A percentile compares a stretch with the other conserved stretches of the same genome.
These are phyloP conservation scores for Trypanosoma mega DNA, from an alignment of 208 protist species.

Conservation along the genomic window DNA sequence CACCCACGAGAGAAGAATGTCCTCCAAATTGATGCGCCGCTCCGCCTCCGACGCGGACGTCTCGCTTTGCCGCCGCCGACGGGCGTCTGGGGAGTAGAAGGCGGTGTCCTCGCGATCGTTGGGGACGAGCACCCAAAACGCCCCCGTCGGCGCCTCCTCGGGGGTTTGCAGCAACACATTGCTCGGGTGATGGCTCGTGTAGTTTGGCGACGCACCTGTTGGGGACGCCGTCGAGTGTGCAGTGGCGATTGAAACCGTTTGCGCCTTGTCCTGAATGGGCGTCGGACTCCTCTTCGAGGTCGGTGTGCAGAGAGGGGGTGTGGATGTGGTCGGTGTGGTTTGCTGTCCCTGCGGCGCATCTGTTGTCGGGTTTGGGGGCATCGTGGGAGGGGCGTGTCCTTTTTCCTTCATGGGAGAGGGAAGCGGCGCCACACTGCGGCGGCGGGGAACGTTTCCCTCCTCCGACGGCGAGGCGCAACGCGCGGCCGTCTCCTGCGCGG, in stretches of 20 bases:
- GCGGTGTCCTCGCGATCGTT: no score
- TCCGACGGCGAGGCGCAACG: no score
- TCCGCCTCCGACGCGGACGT: slow-evolving; percentile 1
- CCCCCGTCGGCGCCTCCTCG: slow-evolving; percentile 28
- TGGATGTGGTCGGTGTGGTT: no score
- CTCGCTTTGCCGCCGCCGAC: not conserved
- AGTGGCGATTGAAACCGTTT: not conserved
- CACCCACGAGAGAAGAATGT: slow-evolving; percentile 75
- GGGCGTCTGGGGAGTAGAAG: slow-evolving; percentile 11
- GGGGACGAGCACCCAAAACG: slow-evolving; percentile 64
- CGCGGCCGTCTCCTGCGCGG: slow-evolving; percentile 38
- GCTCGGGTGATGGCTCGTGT: slow-evolving; percentile 40
- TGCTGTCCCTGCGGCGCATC: no score
- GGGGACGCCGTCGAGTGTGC: not conserved
- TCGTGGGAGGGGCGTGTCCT: no score
- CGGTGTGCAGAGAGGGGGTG: not conserved
- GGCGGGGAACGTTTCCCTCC: no score
- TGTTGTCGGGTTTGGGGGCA: no score
- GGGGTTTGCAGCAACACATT: slow-evolving; percentile 36
- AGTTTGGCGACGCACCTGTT: slow-evolving; percentile 3
- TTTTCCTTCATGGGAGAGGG: no score
- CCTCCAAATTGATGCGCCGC: slow-evolving; percentile 55
- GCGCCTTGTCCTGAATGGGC: not conserved
- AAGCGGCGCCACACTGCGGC: no score
- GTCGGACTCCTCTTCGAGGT: not conserved